Conservation (phyloP, 164 flowering plant genomes). For the Nymphaea thermarum region DNA sequence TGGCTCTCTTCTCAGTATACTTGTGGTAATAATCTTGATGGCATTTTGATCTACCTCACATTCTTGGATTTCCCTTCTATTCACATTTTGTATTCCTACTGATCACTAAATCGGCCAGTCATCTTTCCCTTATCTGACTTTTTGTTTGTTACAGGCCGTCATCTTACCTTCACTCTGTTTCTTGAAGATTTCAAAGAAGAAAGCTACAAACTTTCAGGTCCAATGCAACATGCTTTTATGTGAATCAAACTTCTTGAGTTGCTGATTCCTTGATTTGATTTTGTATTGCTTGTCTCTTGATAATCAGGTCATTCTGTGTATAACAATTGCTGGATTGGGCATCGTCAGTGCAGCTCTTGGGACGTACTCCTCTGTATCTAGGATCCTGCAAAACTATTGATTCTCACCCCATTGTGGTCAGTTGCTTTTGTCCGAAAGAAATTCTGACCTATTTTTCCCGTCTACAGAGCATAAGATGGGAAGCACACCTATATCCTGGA, state of each 20-base stretch:
- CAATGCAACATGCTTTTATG: neutral
- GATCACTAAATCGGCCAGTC: no score
- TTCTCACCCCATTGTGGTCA: neutral
- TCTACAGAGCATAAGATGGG: no score
- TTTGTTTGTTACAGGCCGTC: slow-evolving; percentile 35
- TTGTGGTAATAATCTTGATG: slow-evolving; percentile 39
- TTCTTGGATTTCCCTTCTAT: no score
- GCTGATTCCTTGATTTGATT: neutral
- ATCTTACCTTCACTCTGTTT: slow-evolving; percentile 69
- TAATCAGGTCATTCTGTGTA: slow-evolving; percentile 32
- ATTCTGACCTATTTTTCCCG: neutral
- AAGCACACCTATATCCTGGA: no score
- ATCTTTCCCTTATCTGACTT: neutral
- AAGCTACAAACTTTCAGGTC: slow-evolving; percentile 60
- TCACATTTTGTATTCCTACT: no score
- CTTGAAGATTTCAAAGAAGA: slow-evolving; percentile 39
- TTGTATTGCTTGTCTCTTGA: neutral
- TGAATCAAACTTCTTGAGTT: neutral
- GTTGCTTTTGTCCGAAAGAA: neutral
- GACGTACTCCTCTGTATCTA: slow-evolving; percentile 43
- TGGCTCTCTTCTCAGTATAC: slow-evolving; percentile 70
- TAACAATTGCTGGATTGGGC: slow-evolving; percentile 28
- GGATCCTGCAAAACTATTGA: slow-evolving; percentile 13
- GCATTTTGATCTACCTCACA: neutral
- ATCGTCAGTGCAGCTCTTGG: slow-evolving; percentile 36